phyloP scores from a whole-genome alignment of 2,329 filamentous ascomycete genomes.

The Colletotrichum tanaceti region DNA sequence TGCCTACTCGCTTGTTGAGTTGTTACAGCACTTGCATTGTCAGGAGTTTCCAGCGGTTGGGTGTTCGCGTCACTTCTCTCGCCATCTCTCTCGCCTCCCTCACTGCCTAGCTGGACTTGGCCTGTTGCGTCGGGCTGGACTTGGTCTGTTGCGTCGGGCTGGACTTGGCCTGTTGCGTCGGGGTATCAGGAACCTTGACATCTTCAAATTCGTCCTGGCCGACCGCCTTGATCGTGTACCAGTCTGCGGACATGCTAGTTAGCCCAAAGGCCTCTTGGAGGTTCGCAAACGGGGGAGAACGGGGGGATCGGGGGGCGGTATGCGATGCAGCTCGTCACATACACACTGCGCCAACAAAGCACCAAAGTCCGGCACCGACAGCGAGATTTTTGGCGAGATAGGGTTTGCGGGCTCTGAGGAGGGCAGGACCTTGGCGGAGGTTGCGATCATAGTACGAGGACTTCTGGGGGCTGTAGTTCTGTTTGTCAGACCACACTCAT shows the following conservation, averaged over 20 bases:
- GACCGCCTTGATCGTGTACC: conserved; percentile 80
- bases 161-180: conserved; percentile 60
- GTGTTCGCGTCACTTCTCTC: conserved; percentile 11
- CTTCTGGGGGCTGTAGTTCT: conserved; percentile 55
- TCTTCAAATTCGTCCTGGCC: conserved; percentile 98
- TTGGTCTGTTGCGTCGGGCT: conserved; percentile 66
- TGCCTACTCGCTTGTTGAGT: not conserved
- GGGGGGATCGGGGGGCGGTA: no score
- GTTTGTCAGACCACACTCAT: conserved; percentile 35
- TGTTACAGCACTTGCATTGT: not conserved
- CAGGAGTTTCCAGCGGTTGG: not conserved
- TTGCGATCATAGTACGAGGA: conserved; percentile 91
- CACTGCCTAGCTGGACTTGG: conserved; percentile 48
- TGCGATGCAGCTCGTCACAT: conserved; percentile 56
- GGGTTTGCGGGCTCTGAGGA: conserved; percentile 90
- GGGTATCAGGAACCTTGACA: conserved; percentile 85
- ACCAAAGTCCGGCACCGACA: conserved; percentile 80
- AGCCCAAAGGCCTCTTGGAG: not conserved
- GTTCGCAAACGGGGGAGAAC: not conserved
- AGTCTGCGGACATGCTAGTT: conserved; percentile 54
- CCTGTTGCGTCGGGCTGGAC: conserved; percentile 66
- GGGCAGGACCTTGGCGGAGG: conserved; percentile 85
- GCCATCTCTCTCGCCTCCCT: not conserved
- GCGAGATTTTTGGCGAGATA: conserved; percentile 91
- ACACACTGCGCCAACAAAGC: conserved; percentile 89